Percentiles rank a stretch among this genome's conserved stretches.
Conservation (phyloP, 148 eudicot genomes). For the Dianthus caryophyllus region DNA sequence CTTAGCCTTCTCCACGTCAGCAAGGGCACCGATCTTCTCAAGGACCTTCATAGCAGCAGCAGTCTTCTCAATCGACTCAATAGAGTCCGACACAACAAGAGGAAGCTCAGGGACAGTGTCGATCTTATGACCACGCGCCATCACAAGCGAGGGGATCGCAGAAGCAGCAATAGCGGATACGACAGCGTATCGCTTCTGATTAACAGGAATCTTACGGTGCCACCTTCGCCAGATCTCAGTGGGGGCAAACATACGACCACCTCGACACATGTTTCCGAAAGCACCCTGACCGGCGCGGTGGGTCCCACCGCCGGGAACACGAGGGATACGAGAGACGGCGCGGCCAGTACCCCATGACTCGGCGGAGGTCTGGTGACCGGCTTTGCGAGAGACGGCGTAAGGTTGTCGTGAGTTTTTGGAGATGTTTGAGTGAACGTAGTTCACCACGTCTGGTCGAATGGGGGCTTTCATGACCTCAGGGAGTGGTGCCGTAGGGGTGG, state of each 20-base stretch:
- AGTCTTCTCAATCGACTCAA: background rate
- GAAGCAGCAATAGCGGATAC: background rate
- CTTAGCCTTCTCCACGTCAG: background rate
- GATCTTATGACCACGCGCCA: background rate
- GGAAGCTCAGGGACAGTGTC: background rate
- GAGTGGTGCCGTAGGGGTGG: background rate
- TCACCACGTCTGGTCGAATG: background rate
- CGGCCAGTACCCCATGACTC: slow-evolving; percentile 3
- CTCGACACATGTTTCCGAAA: background rate
- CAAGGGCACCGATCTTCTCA: background rate
- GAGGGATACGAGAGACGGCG: background rate
- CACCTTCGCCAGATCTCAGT: background rate
- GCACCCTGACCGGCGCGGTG: background rate
- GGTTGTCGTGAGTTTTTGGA: background rate
- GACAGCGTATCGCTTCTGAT: background rate
- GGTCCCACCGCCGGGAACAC: background rate
- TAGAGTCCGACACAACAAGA: background rate
- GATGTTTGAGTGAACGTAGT: background rate
- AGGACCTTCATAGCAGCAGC: background rate
- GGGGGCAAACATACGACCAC: slow-evolving; percentile 1
- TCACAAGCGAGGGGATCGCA: background rate
- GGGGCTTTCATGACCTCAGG: background rate
- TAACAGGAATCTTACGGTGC: background rate
- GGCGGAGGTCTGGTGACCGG: slow-evolving; percentile 4
- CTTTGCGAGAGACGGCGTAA: background rate